Percentiles rank a stretch among this genome's conserved stretches.
These are phyloP conservation scores for Fagus crenata DNA, from an alignment of 306 rosid species.

Conservation along the genomic window DNA sequence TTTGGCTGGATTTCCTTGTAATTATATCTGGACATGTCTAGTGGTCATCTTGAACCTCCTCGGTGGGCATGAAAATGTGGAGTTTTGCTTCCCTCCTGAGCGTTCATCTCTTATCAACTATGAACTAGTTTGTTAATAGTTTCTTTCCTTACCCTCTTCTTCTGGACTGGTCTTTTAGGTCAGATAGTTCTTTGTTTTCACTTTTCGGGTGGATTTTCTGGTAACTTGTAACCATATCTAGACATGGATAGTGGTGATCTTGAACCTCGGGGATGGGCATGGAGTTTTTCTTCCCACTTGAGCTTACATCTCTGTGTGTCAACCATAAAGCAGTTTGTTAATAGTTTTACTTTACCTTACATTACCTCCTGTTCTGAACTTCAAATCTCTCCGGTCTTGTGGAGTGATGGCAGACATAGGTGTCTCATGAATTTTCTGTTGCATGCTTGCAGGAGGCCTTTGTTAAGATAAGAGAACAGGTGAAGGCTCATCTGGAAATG, in stretches of 20 bases:
- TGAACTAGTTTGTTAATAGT: background rate
- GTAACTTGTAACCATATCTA: too few relatives aligned
- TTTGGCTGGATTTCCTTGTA: conserved; percentile 1
- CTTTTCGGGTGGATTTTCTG: too few relatives aligned
- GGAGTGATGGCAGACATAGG: conserved; percentile 8
- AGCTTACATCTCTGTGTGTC: too few relatives aligned
- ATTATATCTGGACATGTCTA: conserved; percentile 2
- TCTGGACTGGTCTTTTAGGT: too few relatives aligned
- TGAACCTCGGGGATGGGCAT: too few relatives aligned
- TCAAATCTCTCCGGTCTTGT: conserved; percentile 10
- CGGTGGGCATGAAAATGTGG: conserved; percentile 4
- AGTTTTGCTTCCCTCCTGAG: background rate
- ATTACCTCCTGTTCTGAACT: background rate
- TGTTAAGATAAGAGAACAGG: conserved; percentile 95
- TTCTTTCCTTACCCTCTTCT: background rate
- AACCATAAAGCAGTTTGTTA: too few relatives aligned
- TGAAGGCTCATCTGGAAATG: conserved; percentile 85
- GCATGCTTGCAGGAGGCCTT: conserved; percentile 86
- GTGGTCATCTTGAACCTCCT: conserved; percentile 19
- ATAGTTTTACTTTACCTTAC: too few relatives aligned
- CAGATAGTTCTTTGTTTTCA: too few relatives aligned
- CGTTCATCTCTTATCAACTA: background rate
- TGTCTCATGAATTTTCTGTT: conserved; percentile 38
- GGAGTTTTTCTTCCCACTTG: too few relatives aligned
- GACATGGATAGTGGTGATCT: too few relatives aligned